phyloP scores from a whole-genome alignment of 306 rosid genomes.

The Acacia melanoxylon region DNA sequence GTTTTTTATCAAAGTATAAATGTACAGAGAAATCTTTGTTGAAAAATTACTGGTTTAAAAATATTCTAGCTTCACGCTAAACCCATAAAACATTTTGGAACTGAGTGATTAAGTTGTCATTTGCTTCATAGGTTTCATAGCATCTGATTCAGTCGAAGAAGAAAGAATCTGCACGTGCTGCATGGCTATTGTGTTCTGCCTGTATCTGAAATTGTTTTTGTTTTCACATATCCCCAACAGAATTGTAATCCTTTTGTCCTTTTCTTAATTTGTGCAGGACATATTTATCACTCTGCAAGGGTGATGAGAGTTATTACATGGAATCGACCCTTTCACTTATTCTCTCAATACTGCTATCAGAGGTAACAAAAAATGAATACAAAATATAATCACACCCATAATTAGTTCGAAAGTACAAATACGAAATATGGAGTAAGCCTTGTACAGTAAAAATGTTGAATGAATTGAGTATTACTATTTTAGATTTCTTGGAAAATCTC shows the following conservation, averaged over 20 bases:
- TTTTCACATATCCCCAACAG: background rate
- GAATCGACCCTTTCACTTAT: constrained; percentile 65
- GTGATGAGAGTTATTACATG: constrained; percentile 92
- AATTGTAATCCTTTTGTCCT: background rate
- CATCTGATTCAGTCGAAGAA: background rate
- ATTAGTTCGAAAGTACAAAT: no score
- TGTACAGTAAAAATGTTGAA: no score
- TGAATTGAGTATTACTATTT: no score
- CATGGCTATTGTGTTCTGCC: background rate
- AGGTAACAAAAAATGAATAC: no score
- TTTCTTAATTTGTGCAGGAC: constrained; percentile 52
- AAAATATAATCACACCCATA: no score
- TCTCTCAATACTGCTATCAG: no score
- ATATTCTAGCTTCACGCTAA: background rate
- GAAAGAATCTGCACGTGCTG: background rate
- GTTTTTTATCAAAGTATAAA: background rate
- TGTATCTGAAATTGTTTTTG: background rate
- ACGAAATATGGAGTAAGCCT: no score
- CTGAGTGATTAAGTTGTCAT: background rate
- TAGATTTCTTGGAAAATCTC: no score
- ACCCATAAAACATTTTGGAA: background rate
- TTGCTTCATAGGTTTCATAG: constrained; percentile 11
- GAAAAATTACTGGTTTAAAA: background rate
- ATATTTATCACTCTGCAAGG: constrained; percentile 91
- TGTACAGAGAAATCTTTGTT: background rate